Evolutionary conservation across 805 yeast species (phyloP), one percentile per base, ranked within the genome.

Genomic region (Candida hispaniensis): DNA sequence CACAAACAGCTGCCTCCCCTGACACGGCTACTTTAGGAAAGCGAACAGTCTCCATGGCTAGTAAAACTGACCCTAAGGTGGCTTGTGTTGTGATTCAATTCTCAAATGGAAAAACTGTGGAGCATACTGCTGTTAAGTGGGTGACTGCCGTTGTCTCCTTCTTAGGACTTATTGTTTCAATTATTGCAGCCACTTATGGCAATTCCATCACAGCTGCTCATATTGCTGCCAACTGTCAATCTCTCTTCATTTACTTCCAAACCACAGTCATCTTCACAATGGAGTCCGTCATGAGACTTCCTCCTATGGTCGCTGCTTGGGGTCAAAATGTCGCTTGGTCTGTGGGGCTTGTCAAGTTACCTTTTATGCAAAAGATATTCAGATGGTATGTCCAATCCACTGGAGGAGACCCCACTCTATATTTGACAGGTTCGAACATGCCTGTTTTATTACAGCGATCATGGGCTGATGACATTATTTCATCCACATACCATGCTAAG

Each of bases 301-400:
- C 96, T 6, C 95, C 95, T 11, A 82, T 86, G 49, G 95, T 94
- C 6, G 68, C 79, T 8, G 75, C 94, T 7, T 86, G 96, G 96
- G 64, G 85, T 5, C 93, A 81, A 55, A 85, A 86, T 51, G 64
- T 86, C 50, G 85, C 83, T 17, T 86, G 96, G 96, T 81, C 94
- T 2, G 80, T 86, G 79, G 96, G 96, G 2, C 64, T 86, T 41
- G 81, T 86, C 47, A 64, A 77, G 52, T 69, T 79, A 24, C 49
- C 51, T 2, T 86, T 85, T 53, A 80, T 86, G 94, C 94, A 86
- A 58, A 59, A 66, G 34, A 80, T 83, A 46, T 78, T 91, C 45
- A 68, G 79, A 52, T 88, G 98, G 98, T 88, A 88, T 55, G 76
- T 88, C 38, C 95, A 86, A 60, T 64, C 91, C 17, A 85, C 96